Evolutionary conservation across 495 filamentous ascomycete species (phyloP).

Genomic region (Chaetomidium leptoderma): DNA sequence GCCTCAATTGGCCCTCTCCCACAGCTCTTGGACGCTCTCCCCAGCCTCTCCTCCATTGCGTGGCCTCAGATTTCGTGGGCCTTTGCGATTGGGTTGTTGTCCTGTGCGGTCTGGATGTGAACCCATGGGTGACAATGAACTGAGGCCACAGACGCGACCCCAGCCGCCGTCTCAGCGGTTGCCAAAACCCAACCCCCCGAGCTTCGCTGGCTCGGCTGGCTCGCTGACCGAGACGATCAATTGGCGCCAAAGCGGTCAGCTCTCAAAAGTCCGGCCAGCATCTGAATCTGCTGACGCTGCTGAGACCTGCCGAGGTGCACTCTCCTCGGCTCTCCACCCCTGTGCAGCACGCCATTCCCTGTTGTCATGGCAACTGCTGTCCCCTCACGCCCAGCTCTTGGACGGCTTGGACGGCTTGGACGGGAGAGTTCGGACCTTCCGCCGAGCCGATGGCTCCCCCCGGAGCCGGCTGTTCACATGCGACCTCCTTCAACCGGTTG

Average conservation of each 20-base stretch:
- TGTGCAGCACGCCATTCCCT: slow-evolving; percentile 13
- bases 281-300: too few relatives aligned
- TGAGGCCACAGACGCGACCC: background rate
- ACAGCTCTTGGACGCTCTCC: slow-evolving; percentile 10
- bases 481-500: background rate
- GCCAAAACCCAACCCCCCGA: background rate
- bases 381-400: background rate
- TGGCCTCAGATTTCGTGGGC: slow-evolving; percentile 27
- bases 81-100: slow-evolving; percentile 27
- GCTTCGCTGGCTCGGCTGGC: too few relatives aligned
- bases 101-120: background rate
- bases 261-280: background rate
- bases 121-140: background rate
- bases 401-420: too few relatives aligned
- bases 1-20: slow-evolving; percentile 24
- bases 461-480: slow-evolving; percentile 25
- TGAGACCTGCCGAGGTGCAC: slow-evolving; percentile 24
- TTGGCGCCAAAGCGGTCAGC: slow-evolving; percentile 3
- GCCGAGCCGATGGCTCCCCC: slow-evolving; percentile 12
- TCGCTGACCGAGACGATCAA: background rate
- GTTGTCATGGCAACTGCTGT: slow-evolving; percentile 26
- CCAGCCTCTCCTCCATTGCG: slow-evolving; percentile 26
- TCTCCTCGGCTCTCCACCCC: slow-evolving; percentile 15
- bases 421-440: slow-evolving; percentile 10
- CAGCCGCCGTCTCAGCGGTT: slow-evolving; percentile 6